Evolutionary conservation across 805 yeast genomes (phyloP), one percentile per base, ranked within the genome.

Genomic region (Spathaspora arborariae): DNA sequence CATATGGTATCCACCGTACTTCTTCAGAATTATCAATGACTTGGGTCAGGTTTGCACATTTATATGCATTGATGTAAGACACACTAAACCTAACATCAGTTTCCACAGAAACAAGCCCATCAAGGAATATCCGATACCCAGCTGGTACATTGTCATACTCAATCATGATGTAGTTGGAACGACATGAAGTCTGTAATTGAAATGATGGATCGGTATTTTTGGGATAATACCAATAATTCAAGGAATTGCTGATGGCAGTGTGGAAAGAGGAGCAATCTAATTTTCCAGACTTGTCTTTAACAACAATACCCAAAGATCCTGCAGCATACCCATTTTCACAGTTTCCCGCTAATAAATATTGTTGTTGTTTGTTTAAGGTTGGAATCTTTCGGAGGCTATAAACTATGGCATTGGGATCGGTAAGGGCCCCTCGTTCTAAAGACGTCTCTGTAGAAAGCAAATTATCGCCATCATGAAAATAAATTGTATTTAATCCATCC

Each of bases 61-160:
- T 22, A 15, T n/a, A n/a, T 16, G 21, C 19, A 37, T 37, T 18
- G 11, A 20, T 34, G 21, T 36, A 18, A 33, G 41, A 16, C 8
- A 21, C 42, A 7, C 24, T 20, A 13, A 30, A 20, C 2, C 10
- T 5, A 3, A 38, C 21, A 15, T 46, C 52, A 3, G 22, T 38
- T 18, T 4, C 34, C 9, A 8, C 45, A 21, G 11, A 20, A 13
- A 27, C 38, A 10, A 46, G 38, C 18, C 38, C 51, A 37, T 55
- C 57, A 34, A 61, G 48, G 45, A 52, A 61, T 6, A 62, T 59
- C 13, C 64, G 47, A 46, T 51, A 59, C 1, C 68, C 69, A 1
- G 65, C 63, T 4, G 68, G 67, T 20, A 64, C 39, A 44, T 56
- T 57, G 3, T 27, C 21, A 46, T 56, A 63, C 13, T 19, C 44